Evolutionary conservation across 2,329 filamentous ascomycete genomes (phyloP).

Genomic region (Ceratocystis eucalypticola): DNA sequence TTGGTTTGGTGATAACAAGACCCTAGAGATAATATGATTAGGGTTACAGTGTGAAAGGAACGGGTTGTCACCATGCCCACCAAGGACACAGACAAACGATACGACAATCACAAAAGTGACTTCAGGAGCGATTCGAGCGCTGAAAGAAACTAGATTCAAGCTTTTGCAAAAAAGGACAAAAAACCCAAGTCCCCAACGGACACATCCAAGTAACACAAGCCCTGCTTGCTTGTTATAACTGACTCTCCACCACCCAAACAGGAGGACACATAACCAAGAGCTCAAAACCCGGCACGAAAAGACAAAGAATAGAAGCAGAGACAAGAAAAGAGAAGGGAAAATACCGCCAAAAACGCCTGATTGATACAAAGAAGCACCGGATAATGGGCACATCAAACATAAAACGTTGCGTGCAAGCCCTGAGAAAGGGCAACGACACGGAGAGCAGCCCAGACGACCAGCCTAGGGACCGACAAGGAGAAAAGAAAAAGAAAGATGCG

Average conservation of each 20-base stretch:
- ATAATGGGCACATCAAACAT: not conserved
- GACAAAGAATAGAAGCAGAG: not conserved
- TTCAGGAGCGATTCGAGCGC: not conserved
- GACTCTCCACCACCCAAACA: not conserved
- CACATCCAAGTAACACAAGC: not conserved
- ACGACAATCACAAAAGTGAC: not conserved
- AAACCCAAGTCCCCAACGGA: no score
- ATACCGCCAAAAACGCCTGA: not conserved
- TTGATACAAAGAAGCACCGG: conserved; percentile 5
- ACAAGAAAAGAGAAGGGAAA: not conserved
- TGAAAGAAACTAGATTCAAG: not conserved
- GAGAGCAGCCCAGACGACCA: not conserved
- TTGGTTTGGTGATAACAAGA: not conserved
- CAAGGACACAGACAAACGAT: not conserved
- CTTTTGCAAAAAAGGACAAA: not conserved
- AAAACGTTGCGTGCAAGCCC: not conserved
- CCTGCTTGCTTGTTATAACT: not conserved
- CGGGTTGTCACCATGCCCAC: not conserved
- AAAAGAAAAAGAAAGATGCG: not conserved
- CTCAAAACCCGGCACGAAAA: not conserved
- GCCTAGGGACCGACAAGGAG: not conserved
- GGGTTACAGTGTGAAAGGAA: not conserved
- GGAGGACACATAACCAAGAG: not conserved
- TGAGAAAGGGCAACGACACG: not conserved
- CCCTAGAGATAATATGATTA: not conserved